Conservation (phyloP, 345 rosid species). For the Citrus australasica region DNA sequence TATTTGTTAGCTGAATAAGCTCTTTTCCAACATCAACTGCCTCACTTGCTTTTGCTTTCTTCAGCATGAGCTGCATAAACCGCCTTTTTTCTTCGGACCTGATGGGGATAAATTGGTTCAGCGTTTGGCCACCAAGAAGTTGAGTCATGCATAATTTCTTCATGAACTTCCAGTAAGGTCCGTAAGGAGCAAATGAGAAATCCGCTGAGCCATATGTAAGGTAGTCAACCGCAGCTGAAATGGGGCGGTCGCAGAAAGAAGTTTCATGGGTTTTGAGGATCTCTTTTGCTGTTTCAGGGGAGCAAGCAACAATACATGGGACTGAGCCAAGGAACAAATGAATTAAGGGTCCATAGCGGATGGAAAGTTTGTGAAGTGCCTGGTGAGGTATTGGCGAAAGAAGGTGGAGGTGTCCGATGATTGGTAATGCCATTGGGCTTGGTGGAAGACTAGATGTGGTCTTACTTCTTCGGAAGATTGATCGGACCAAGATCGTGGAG, state of each 20-base stretch:
- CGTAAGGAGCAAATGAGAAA: slow-evolving; percentile 54
- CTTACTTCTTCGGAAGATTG: slow-evolving; percentile 18
- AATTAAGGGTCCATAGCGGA: slow-evolving; percentile 52
- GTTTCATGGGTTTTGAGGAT: slow-evolving; percentile 63
- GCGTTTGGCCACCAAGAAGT: slow-evolving; percentile 38
- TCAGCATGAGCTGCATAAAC: slow-evolving; percentile 24
- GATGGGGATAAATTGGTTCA: slow-evolving; percentile 18
- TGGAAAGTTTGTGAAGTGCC: slow-evolving; percentile 56
- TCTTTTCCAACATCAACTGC: slow-evolving; percentile 42
- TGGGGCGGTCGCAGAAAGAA: slow-evolving; percentile 42
- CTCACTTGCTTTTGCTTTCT: slow-evolving; percentile 29
- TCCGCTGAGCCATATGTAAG: slow-evolving; percentile 53
- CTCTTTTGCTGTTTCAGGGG: slow-evolving; percentile 55
- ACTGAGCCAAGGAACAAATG: slow-evolving; percentile 52
- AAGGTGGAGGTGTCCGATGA: slow-evolving; percentile 69
- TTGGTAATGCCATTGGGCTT: slow-evolving; percentile 45
- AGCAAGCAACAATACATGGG: slow-evolving; percentile 54
- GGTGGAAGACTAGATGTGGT: slow-evolving; percentile 37
- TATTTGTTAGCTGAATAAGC: slow-evolving; percentile 35
- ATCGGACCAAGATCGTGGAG: slow-evolving; percentile 27
- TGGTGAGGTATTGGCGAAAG: slow-evolving; percentile 55
- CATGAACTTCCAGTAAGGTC: slow-evolving; percentile 69
- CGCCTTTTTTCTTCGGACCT: slow-evolving; percentile 34
- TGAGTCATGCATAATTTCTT: slow-evolving; percentile 54
- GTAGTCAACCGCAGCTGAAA: slow-evolving; percentile 33